Conservation (phyloP, 768 basidiomycete species). For the Boletellus ananas region DNA sequence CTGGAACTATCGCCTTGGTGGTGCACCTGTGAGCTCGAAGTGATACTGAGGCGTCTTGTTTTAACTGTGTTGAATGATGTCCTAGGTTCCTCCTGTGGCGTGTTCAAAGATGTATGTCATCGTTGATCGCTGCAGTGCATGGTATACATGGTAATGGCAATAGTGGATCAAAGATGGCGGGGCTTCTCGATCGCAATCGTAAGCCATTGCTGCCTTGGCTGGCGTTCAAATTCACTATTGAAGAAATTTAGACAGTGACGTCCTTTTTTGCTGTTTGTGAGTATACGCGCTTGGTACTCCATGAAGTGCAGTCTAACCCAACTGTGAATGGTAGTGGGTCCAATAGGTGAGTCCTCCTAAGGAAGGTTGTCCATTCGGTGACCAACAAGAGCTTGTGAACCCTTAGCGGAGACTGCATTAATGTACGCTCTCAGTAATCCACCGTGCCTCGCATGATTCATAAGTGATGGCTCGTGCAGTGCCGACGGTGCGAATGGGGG, state of each 20-base stretch:
- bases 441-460: neutral
- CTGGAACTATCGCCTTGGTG: neutral
- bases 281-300: neutral
- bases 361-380: neutral
- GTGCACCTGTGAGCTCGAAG: conserved; percentile 1
- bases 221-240: neutral
- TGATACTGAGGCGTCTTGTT: neutral
- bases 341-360: neutral
- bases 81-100: conserved; percentile 3
- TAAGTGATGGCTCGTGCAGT: neutral
- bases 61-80: neutral
- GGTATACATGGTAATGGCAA: neutral
- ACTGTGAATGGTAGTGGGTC: neutral
- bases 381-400: neutral
- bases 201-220: neutral
- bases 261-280: neutral
- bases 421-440: neutral
- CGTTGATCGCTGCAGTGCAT: no score
- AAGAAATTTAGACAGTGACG: neutral
- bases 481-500: neutral
- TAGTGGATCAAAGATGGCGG: conserved; percentile 2
- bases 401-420: neutral
- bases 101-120: conserved; percentile 1
- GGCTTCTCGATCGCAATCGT: neutral
- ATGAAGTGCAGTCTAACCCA: neutral